Evolutionary conservation across 176 grass and related monocot genomes (phyloP).

Genomic region (Cocos nucifera): DNA sequence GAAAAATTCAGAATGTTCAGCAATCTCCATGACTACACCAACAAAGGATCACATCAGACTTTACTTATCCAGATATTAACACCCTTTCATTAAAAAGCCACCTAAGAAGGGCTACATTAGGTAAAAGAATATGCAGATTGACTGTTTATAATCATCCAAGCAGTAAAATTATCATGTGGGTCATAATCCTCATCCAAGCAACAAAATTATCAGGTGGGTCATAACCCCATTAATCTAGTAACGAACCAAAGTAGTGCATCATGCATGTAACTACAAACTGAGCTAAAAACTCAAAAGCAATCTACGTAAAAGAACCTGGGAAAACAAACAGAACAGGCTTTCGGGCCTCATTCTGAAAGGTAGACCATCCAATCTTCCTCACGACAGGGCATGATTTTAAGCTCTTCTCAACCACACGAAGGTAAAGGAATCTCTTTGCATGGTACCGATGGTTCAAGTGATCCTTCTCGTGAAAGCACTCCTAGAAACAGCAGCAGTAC

Average conservation of each 20-base stretch:
- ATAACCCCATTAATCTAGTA: no score
- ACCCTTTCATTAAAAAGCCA: no score
- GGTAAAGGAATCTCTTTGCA: slow-evolving; percentile 86
- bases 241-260: no score
- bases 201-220: no score
- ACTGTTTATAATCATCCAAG: no score
- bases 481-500: slow-evolving; percentile 33
- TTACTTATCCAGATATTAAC: no score
- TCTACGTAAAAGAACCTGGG: slow-evolving; percentile 46
- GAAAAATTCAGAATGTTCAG: slow-evolving; percentile 62
- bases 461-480: slow-evolving; percentile 95
- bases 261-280: no score
- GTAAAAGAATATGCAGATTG: no score
- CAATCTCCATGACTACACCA: slow-evolving; percentile 31
- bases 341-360: slow-evolving; percentile 69
- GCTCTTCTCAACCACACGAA: slow-evolving; percentile 58
- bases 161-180: no score
- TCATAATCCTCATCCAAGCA: no score
- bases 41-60: background rate
- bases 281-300: no score
- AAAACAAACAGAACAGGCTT: slow-evolving; percentile 82
- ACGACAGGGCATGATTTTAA: slow-evolving; percentile 44
- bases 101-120: no score
- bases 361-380: slow-evolving; percentile 59
- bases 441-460: slow-evolving; percentile 86